Base-by-base conservation (phyloP, 345 rosid species). In the Syzygium jambos region DNA sequence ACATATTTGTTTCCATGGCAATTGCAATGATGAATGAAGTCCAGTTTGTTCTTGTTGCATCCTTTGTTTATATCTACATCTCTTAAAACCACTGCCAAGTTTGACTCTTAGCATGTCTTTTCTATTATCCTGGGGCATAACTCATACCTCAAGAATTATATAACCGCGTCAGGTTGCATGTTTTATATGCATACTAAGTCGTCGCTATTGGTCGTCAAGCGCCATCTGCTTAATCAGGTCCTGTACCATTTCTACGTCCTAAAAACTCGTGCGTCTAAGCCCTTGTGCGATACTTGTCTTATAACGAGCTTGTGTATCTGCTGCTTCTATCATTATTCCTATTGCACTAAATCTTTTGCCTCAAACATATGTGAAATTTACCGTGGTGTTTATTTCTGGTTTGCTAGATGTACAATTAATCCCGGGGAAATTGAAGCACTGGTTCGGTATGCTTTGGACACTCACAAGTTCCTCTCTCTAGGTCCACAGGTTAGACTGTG, bases 361-460 rank as follows among this genome's bases (percentile, higher is more conserved):
- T 85, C 49, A 54, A 54, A 52, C 4, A 15, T 85, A 30, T 86
- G 15, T 46, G 19, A 43, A 59, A 15, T 63, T 65, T 86, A 51
- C 57, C 57, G 15, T 51, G 41, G 27, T 16, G 41, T 46, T 27
- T 65, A 19, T 84, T 52, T 51, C 59, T 52, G 85, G 27, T 61
- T 85, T 82, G 29, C 59, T 90, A 98, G 99, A 86, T 98, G 99
- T 91, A 98, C 99, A 52, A 94, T 98, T 86, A 96, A 95, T 90
- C 99, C 99, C 46, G 96, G 98, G 9, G 99, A 98, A 93, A 98
- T 95, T 89, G 99, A 96, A 91, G 97, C 97, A 5, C 86, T 96
- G 91, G 99, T 95, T 85, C 95, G 98, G 51, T 95, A 95, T 94
- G 99, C 99, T 86, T 89, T 98, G 89, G 98, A 98, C 84, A 95